Conservation (phyloP, 1,139 yeast genomes). For the Yamadazyma jaroonii region DNA sequence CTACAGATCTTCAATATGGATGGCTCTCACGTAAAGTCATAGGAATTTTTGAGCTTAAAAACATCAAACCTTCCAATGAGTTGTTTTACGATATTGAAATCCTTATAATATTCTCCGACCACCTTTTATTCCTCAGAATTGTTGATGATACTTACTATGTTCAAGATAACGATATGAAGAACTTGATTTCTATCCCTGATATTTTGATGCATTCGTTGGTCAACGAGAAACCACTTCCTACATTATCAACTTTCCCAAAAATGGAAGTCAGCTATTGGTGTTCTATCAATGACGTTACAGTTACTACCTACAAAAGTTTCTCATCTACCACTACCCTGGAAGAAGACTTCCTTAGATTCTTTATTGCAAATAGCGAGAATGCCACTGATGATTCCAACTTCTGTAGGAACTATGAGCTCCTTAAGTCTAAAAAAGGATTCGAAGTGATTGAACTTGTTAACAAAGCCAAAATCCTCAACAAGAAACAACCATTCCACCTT, state of each 20-base stretch:
- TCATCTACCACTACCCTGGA: slow-evolving; percentile 15
- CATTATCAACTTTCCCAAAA: slow-evolving; percentile 52
- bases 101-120: slow-evolving; percentile 78
- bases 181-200: slow-evolving; percentile 68
- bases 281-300: slow-evolving; percentile 52
- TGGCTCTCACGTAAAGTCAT: slow-evolving; percentile 87
- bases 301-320: slow-evolving; percentile 39
- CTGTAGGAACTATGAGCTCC: slow-evolving; percentile 26
- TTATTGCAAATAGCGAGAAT: slow-evolving; percentile 23
- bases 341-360: slow-evolving; percentile 26
- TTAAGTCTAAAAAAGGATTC: slow-evolving; percentile 21
- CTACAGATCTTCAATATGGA: slow-evolving; percentile 79
- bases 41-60: slow-evolving; percentile 63
- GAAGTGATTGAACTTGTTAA: slow-evolving; percentile 61
- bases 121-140: slow-evolving; percentile 60
- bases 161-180: slow-evolving; percentile 20
- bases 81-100: slow-evolving; percentile 42
- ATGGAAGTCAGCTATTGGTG: slow-evolving; percentile 72
- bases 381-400: slow-evolving; percentile 19
- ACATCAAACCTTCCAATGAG: slow-evolving; percentile 25
- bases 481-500: slow-evolving; percentile 82
- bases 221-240: slow-evolving; percentile 75
- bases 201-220: slow-evolving; percentile 84
- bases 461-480: slow-evolving; percentile 76
- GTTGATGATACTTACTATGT: slow-evolving; percentile 38